A percentile compares a stretch with the other conserved stretches of the same genome.
Evolutionary conservation across 768 basidiomycete species (phyloP).

Genomic region (Guyanaporus albipodus): DNA sequence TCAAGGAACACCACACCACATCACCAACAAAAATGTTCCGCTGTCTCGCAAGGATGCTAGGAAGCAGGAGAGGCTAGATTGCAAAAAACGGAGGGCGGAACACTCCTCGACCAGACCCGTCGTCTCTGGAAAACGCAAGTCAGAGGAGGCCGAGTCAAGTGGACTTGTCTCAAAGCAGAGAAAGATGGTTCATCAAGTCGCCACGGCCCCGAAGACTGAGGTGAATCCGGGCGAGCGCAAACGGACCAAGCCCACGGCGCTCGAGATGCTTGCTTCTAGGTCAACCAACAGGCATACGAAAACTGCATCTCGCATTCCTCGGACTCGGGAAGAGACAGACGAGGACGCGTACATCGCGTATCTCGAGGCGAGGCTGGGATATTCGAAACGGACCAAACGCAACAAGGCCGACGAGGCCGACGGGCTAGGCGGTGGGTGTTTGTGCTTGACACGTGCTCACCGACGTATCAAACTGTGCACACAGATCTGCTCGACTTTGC

Average conservation of each 20-base stretch:
- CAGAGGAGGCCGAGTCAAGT: constrained; percentile 42
- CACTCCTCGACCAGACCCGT: constrained; percentile 42
- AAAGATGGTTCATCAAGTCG: constrained; percentile 47
- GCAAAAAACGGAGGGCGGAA: constrained; percentile 61
- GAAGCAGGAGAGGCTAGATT: constrained; percentile 55
- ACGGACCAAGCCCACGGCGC: constrained; percentile 22
- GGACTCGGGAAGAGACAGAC: constrained; percentile 46
- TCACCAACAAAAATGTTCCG: constrained; percentile 10
- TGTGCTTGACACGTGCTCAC: not conserved
- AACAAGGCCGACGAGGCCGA: constrained; percentile 58
- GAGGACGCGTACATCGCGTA: constrained; percentile 87
- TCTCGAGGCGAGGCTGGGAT: constrained; percentile 74
- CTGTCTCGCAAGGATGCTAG: constrained; percentile 57
- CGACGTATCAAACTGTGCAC: not conserved
- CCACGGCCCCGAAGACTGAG: too few species aligned
- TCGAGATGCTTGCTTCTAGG: constrained; percentile 33
- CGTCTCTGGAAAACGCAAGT: constrained; percentile 36
- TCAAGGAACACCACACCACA: constrained; percentile 5
- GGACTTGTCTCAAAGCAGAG: constrained; percentile 37
- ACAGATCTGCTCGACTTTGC: constrained; percentile 56
- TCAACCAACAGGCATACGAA: constrained; percentile 7
- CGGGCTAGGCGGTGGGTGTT: constrained; percentile 72
- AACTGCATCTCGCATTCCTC: constrained; percentile 14
- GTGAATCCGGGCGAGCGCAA: not conserved
- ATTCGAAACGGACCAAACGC: constrained; percentile 40